Evolutionary conservation across 2,329 filamentous ascomycete species (phyloP), one percentile per base, ranked within the genome.

Genomic region (Colletotrichum theobromicola): DNA sequence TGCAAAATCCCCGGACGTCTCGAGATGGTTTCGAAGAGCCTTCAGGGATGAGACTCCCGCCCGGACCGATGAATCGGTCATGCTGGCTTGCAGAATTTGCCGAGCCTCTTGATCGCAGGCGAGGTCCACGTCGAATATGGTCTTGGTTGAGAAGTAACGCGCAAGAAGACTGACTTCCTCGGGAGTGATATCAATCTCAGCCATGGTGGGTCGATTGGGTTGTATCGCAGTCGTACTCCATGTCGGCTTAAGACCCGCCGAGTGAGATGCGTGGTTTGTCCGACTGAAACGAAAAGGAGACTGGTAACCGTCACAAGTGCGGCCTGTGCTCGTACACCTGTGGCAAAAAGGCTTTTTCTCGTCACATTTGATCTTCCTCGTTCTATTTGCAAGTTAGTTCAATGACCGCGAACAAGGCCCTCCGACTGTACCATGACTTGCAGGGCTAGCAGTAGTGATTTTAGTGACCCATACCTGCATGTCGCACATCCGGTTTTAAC

Each of bases 401-500:
- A 58, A 74, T 10, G 3, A 67, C 55, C 53, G 5, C 15, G 72
- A 58, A 9, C 16, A 6, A 12, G 2, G 4, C 2, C 34, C 34
- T 8, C 28, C 5, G 30, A 12, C 4, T 15, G n/a, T n/a, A 35
- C 5, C 12, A 37, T 24, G 18, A 15, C 3, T 6, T 35, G 18
- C 46, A 65, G 69, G 75, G 67, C 77, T 75, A 64, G 77, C 46
- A 58, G 42, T 61, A 32, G 67, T 77, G 64, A 69, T 73, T 61
- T 77, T 61, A 35, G 71, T 63, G 26, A 28, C 68, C 82, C 83
- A 81, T 24, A 86, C 85, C 84, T 84, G 83, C 85, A 87, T 66
- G 85, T 86, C 77, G 75, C 77, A 78, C 85, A 86, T 62, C 84
- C 85, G 16, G 84, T 86, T 74, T 86, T 86, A 18, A 85, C 84